These are phyloP conservation scores for Geotrichum carabidarum DNA, from an alignment of 1,139 yeast genomes.

Conservation along the genomic window DNA sequence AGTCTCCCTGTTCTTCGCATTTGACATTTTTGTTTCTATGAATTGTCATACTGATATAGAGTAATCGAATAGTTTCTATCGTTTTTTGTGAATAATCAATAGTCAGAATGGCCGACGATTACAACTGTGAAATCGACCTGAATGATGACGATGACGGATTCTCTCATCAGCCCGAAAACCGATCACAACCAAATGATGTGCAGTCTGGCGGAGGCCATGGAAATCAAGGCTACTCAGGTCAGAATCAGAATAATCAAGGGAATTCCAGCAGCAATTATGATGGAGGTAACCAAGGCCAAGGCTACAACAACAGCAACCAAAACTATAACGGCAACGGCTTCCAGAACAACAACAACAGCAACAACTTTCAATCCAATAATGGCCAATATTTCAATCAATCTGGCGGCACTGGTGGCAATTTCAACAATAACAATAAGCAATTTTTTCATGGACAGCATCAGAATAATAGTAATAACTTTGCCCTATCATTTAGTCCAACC, in stretches of 20 bases:
- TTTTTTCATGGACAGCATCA: conserved; percentile 12
- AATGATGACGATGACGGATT: conserved; percentile 29
- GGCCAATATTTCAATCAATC: neutral
- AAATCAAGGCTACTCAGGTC: neutral
- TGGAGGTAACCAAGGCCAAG: neutral
- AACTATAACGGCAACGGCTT: neutral
- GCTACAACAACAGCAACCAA: neutral
- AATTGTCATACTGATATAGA: conserved; percentile 2
- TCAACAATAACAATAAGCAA: conserved; percentile 8
- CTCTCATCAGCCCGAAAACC: neutral
- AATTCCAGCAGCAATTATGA: neutral
- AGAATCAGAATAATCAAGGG: neutral
- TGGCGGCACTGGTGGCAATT: neutral
- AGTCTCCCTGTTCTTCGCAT: neutral
- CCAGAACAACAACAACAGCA: neutral
- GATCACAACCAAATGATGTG: neutral
- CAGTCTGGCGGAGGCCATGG: neutral
- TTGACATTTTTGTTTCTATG: neutral
- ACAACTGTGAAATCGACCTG: conserved; percentile 30
- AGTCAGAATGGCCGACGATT: conserved; percentile 22
- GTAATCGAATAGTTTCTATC: conserved; percentile 2
- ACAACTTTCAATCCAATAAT: conserved; percentile 4
- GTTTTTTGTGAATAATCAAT: neutral
- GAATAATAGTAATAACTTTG: conserved; percentile 11
- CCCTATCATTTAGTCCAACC: conserved; percentile 21